A percentile compares a stretch with the other conserved stretches of the same genome.
These are phyloP conservation scores for Musa itinerans DNA, from an alignment of 176 grass and related monocot species.

Conservation along the genomic window DNA sequence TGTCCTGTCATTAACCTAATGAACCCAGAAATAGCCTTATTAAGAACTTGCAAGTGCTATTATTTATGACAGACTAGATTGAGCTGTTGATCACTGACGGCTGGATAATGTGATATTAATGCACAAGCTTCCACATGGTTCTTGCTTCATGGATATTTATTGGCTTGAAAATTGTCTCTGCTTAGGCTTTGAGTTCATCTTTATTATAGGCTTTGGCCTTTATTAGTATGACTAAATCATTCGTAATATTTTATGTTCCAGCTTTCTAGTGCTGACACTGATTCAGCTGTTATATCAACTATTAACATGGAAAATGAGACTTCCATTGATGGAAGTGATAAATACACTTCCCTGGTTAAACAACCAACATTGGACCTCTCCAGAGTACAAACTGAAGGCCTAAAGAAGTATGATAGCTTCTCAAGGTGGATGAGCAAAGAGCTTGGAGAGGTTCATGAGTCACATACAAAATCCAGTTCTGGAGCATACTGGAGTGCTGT, in stretches of 20 bases:
- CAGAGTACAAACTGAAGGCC: conserved; percentile 53
- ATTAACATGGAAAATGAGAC: conserved; percentile 31
- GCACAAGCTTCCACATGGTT: not conserved
- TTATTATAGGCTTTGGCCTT: not conserved
- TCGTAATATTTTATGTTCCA: conserved; percentile 15
- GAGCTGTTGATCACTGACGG: not conserved
- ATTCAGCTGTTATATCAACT: conserved; percentile 28
- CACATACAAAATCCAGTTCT: conserved; percentile 65
- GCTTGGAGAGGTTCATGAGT: conserved; percentile 68
- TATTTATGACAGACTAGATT: not conserved
- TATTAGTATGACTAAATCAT: not conserved
- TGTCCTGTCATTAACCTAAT: not conserved
- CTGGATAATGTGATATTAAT: not conserved
- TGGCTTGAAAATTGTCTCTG: not conserved
- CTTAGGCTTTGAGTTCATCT: not conserved
- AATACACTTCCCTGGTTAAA: conserved; percentile 41
- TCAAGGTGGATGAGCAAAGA: conserved; percentile 88
- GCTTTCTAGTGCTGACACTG: conserved; percentile 33
- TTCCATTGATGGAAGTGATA: conserved; percentile 30
- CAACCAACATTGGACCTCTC: conserved; percentile 57
- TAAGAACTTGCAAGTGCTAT: not conserved
- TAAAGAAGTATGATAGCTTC: conserved; percentile 96
- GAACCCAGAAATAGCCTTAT: not conserved
- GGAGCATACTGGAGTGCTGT: conserved; percentile 58
- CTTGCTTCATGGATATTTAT: not conserved